phyloP scores from a whole-genome alignment of 2,329 filamentous ascomycete species.

The Ophiocordyceps camponoti-saundersi region DNA sequence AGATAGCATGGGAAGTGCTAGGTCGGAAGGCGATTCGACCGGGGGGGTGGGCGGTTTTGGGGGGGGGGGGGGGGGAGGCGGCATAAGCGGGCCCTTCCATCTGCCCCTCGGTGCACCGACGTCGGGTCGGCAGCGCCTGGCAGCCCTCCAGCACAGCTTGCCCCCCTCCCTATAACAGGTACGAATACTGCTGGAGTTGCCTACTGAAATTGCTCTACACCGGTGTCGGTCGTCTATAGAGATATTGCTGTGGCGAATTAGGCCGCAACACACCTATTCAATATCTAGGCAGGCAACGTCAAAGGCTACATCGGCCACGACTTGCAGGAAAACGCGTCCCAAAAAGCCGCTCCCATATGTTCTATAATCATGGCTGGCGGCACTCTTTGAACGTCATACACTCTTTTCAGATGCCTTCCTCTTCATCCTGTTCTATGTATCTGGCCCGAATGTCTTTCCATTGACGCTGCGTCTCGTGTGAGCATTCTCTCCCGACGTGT shows the following conservation, averaged over 20 bases:
- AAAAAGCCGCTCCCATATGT: background rate
- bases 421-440: slow-evolving; percentile 60
- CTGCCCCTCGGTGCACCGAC: slow-evolving; percentile 3
- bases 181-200: background rate
- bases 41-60: background rate
- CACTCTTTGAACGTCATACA: slow-evolving; percentile 1
- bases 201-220: background rate
- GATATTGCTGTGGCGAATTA: background rate
- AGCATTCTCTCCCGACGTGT: slow-evolving; percentile 6
- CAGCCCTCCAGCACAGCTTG: background rate
- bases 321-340: background rate
- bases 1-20: background rate
- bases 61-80: background rate
- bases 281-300: background rate
- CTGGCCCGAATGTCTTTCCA: slow-evolving; percentile 97
- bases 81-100: background rate
- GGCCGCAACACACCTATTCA: background rate
- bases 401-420: slow-evolving; percentile 39
- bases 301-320: background rate
- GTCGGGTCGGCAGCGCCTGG: background rate
- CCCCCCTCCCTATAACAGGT: background rate
- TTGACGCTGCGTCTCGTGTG: slow-evolving; percentile 54
- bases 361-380: background rate
- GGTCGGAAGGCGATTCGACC: background rate
- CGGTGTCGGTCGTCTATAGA: background rate